Base-by-base conservation (phyloP, 352 stramenopile genomes). In the Thalassiosira allenii region DNA sequence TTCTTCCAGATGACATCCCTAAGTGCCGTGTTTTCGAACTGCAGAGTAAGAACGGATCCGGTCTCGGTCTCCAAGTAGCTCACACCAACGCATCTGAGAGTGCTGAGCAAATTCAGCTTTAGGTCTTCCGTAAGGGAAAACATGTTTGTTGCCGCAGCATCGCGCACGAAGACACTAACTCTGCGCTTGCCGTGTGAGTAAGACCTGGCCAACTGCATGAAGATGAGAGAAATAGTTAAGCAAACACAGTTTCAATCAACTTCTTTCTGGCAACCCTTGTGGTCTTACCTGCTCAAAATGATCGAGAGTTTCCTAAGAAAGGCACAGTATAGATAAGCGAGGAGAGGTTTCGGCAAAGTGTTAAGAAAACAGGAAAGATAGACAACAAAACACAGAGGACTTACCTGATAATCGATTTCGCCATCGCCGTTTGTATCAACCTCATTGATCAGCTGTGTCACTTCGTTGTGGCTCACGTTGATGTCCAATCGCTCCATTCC, bases 11-110 rank as follows among this genome's bases (percentile, higher is more conserved):
- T 91, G 12, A 97, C 91, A 47, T 97, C 91, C 4, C 96, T 92
- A 1, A 98, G 74, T 0, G 93, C 86, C 30, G 97, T 93, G 37
- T 96, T 94, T 78, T 96, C 97, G 32, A 97, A 89, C 0, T 95
- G 94, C 3, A 98, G 64, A 2, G 96, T 89, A 0, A 97, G 68
- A n/a, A 97, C 90, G 6, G 8, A 6, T 30, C 40, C 64, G 51
- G 68, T 54, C 14, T 73, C 61, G 29, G 43, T 61, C 23, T 96
- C 87, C 33, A 97, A 92, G 9, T 95, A 91, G 32, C 93, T 94
- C 6, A 97, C 86, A 0, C 94, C 95, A 1, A 97, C 61, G 0
- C 91, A 84, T 43, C 87, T 79, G 30, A 97, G 79, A 0, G 92
- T 93, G 8, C 86, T 84, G n/a, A 96, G 75, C 6, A 97, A 71